phyloP scores from a whole-genome alignment of 169 alveolate genomes.

The Plasmodium falciparum region DNA sequence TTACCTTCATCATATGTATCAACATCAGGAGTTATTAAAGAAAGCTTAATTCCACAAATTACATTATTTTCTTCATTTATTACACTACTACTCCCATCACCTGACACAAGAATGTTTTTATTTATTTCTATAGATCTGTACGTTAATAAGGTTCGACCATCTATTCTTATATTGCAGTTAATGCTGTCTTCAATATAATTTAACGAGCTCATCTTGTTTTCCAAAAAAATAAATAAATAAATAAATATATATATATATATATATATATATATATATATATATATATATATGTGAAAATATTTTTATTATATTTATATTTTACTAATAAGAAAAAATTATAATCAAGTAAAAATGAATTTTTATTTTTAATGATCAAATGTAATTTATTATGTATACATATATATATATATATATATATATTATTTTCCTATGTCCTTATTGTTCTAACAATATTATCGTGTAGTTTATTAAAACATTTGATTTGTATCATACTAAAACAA shows the following conservation, averaged over 20 bases:
- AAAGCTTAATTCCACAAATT: slow-evolving; percentile 67
- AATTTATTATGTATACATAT: background rate
- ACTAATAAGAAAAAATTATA: too few relatives aligned
- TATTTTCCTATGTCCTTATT: background rate
- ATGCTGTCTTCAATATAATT: slow-evolving; percentile 67
- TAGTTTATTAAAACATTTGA: too few relatives aligned
- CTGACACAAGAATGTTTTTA: slow-evolving; percentile 56
- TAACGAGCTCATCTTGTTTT: slow-evolving; percentile 53
- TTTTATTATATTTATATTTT: slow-evolving; percentile 1
- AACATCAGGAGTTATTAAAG: slow-evolving; percentile 30
- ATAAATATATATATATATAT: too few relatives aligned
- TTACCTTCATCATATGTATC: slow-evolving; percentile 56
- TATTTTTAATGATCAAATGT: background rate
- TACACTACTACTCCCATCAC: slow-evolving; percentile 75
- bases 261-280: background rate
- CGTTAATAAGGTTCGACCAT: slow-evolving; percentile 51
- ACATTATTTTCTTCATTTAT: slow-evolving; percentile 75
- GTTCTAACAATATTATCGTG: too few relatives aligned
- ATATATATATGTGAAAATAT: background rate
- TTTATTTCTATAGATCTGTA: slow-evolving; percentile 69
- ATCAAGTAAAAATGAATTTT: background rate
- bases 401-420: background rate
- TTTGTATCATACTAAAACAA: too few relatives aligned
- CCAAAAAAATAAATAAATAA: background rate
- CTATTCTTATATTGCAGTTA: slow-evolving; percentile 54